These are phyloP conservation scores for Striga asiatica DNA, from an alignment of 257 asterid genomes.

Conservation along the genomic window DNA sequence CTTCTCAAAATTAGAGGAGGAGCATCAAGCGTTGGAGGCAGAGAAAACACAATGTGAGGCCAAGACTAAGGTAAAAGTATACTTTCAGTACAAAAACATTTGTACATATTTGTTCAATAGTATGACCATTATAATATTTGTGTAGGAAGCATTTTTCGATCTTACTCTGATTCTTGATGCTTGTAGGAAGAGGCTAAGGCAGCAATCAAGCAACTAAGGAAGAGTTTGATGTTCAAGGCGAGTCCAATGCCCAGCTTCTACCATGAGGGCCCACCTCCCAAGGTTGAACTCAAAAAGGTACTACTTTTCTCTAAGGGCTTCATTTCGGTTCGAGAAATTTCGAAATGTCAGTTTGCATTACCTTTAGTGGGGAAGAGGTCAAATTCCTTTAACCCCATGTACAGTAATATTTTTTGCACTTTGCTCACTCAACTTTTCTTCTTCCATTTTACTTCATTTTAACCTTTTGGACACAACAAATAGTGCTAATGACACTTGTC, in stretches of 20 bases:
- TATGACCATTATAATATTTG: neutral
- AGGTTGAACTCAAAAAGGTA: slow-evolving; percentile 71
- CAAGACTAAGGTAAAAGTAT: slow-evolving; percentile 73
- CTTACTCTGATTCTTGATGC: neutral
- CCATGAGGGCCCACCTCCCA: slow-evolving; percentile 75
- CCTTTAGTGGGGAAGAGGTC: too few species aligned
- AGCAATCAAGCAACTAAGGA: slow-evolving; percentile 62
- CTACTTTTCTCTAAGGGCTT: neutral
- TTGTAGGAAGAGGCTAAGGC: slow-evolving; percentile 58
- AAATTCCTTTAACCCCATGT: too few species aligned
- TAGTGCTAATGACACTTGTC: too few species aligned
- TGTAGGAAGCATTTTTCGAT: neutral
- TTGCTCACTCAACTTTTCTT: too few species aligned
- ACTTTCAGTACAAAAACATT: too few species aligned
- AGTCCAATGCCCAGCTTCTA: slow-evolving; percentile 85
- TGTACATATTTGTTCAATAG: neutral
- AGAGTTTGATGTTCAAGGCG: slow-evolving; percentile 61
- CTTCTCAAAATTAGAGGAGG: slow-evolving; percentile 61
- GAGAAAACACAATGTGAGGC: slow-evolving; percentile 48
- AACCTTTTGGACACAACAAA: too few species aligned
- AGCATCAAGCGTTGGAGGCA: slow-evolving; percentile 63
- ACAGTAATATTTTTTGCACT: too few species aligned
- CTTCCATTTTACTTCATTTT: too few species aligned
- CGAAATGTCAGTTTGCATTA: neutral
- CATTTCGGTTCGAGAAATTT: neutral